A percentile compares a stretch with the other conserved stretches of the same genome.
Evolutionary conservation across 163 green algal species (phyloP).

Genomic region (Scenedesmus sp.): DNA sequence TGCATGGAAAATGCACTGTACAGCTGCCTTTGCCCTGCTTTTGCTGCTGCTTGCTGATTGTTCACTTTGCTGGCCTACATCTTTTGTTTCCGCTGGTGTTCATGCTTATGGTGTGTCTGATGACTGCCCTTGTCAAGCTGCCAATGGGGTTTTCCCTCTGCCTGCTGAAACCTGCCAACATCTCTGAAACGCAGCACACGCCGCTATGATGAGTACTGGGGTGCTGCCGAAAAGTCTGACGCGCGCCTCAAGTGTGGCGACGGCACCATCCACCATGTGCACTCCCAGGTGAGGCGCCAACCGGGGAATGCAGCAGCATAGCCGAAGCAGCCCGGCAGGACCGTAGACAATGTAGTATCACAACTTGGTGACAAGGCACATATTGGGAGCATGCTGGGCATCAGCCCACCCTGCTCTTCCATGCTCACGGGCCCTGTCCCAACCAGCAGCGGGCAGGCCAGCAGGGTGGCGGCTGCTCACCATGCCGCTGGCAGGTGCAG

Average conservation of each 20-base stretch:
- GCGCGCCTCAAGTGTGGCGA: conserved; percentile 44
- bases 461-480: too few species aligned
- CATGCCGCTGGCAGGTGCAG: background rate
- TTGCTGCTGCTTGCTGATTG: background rate
- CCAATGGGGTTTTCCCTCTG: background rate
- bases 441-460: too few species aligned
- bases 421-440: too few species aligned
- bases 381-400: too few species aligned
- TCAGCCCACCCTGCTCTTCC: too few species aligned
- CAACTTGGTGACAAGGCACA: background rate
- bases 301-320: background rate
- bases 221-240: conserved; percentile 40
- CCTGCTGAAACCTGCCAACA: too few species aligned
- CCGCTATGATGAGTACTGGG: conserved; percentile 48
- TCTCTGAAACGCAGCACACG: conserved; percentile 2
- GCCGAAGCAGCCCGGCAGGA: background rate
- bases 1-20: background rate
- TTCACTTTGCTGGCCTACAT: too few species aligned
- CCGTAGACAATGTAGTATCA: background rate
- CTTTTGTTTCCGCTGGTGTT: background rate
- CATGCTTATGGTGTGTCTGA: too few species aligned
- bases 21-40: too few species aligned
- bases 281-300: background rate
- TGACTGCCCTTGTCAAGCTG: too few species aligned
- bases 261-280: conserved; percentile 24